A percentile compares a stretch with the other conserved stretches of the same genome.
Conservation (phyloP, 345 rosid species). For the Rhodomyrtus tomentosa region DNA sequence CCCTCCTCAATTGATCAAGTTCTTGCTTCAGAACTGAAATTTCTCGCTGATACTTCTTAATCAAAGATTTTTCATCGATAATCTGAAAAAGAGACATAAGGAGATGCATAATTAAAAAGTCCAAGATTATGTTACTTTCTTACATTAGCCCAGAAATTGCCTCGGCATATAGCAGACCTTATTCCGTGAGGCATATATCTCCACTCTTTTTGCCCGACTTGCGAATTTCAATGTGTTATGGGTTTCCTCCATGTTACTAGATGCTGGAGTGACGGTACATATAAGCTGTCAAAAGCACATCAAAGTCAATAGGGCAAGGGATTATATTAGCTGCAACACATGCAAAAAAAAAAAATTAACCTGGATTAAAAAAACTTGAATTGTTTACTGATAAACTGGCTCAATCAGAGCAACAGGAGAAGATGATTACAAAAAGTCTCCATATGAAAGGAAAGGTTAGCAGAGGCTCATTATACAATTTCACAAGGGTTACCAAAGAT, state of each 20-base stretch:
- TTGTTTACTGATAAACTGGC: neutral
- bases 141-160: neutral
- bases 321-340: neutral
- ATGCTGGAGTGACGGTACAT: slow-evolving; percentile 97
- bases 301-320: neutral
- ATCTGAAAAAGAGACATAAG: slow-evolving; percentile 36
- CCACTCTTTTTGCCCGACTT: slow-evolving; percentile 94
- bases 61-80: slow-evolving; percentile 94
- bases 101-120: slow-evolving; percentile 4
- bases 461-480: neutral
- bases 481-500: neutral
- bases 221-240: slow-evolving; percentile 99
- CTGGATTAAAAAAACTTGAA: neutral
- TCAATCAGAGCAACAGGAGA: neutral
- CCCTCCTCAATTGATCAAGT: slow-evolving; percentile 82
- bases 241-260: slow-evolving; percentile 95
- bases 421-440: neutral
- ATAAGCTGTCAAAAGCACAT: slow-evolving; percentile 53
- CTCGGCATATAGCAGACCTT: slow-evolving; percentile 38
- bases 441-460: neutral
- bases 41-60: slow-evolving; percentile 96
- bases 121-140: neutral
- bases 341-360: neutral
- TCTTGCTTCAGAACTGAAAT: slow-evolving; percentile 80
- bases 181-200: slow-evolving; percentile 92